Percentiles rank a stretch among this genome's conserved stretches.
These are phyloP conservation scores for Rhizopogon vulgaris DNA, from an alignment of 768 basidiomycete genomes.

Conservation along the genomic window DNA sequence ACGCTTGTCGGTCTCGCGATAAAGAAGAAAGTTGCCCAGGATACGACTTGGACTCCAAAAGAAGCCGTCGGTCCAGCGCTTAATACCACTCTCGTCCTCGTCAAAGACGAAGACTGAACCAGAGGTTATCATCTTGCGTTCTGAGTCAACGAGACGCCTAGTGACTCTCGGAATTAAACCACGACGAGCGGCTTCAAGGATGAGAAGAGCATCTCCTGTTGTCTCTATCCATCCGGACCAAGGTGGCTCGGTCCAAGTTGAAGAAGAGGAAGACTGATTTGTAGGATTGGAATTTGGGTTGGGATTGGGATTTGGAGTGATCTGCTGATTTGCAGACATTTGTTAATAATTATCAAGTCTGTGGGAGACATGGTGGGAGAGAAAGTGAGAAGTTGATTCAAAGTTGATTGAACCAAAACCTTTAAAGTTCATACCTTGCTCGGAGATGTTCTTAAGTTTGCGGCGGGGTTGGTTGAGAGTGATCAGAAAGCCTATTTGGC, in stretches of 20 bases:
- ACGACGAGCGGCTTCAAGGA: constrained; percentile 88
- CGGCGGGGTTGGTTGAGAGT: constrained; percentile 45
- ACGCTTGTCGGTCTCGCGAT: constrained; percentile 88
- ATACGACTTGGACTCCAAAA: constrained; percentile 94
- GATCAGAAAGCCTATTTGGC: constrained; percentile 24
- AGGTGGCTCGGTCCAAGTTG: constrained; percentile 80
- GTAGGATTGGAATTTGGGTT: constrained; percentile 8
- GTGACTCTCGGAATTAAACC: constrained; percentile 91
- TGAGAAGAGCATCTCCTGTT: constrained; percentile 91
- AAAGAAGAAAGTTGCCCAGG: constrained; percentile 90
- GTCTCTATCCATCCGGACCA: constrained; percentile 95
- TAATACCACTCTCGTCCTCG: constrained; percentile 95
- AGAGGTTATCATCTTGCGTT: constrained; percentile 87
- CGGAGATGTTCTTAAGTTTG: constrained; percentile 53
- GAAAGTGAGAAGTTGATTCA: constrained; percentile 20
- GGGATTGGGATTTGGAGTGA: constrained; percentile 15
- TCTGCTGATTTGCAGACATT: constrained; percentile 27
- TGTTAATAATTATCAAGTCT: constrained; percentile 13
- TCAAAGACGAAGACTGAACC: constrained; percentile 97
- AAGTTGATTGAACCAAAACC: constrained; percentile 30
- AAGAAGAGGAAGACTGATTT: constrained; percentile 29
- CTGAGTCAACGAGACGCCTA: constrained; percentile 84
- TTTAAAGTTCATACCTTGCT: constrained; percentile 39
- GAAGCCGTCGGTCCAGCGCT: constrained; percentile 97
- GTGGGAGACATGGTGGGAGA: constrained; percentile 10